Evolutionary conservation across 2,329 filamentous ascomycete genomes (phyloP), one percentile per base, ranked within the genome.

Genomic region (Dryadomyces sulphureus): DNA sequence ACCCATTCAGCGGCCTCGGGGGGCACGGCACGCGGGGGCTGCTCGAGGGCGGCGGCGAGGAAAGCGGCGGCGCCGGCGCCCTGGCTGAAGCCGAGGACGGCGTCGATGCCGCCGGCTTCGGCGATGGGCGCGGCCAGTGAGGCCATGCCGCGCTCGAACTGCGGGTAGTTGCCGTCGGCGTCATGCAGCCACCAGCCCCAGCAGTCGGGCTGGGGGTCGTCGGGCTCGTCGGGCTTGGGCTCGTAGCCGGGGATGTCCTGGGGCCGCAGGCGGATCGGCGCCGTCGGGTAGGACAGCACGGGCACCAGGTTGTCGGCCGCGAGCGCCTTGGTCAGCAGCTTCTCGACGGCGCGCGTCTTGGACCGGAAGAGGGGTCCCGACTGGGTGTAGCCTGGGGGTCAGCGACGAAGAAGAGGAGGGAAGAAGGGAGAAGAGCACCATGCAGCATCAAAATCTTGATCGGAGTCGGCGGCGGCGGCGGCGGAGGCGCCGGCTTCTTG

Each of bases 291-390:
- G 57, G 77, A 62, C 45, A 86, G 69, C 4, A 62, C 68, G 52
- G 68, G 72, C 45, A 60, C 69, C 55, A 75, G 60, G 54, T 68
- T 66, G 46, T 73, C 64, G 39, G 79, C 72, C 2, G 72, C 63
- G 52, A 95, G 82, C 24, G 77, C 66, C 59, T 94, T 94, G 50
- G 69, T 62, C 48, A 95, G 73, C 45, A 81, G 69, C 62, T 95
- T 94, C 55, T 88, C 78, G 1, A 95, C 70, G 11, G 86, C 86
- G 61, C 87, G 84, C 40, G 86, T 93, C 67, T 95, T 95, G 61
- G 81, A 76, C 60, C 78, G 81, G 74, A 95, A 95, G 52, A 88
- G 69, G 4, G 80, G 64, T 4, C 89, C 88, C 24, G 85, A 93
- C 69, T 96, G 90, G 7, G 90, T 94, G 73, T 80, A 95, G 62